Percentiles rank a stretch among this genome's conserved stretches.
phyloP scores from a whole-genome alignment of 495 filamentous ascomycete species.

The Podospora comata region DNA sequence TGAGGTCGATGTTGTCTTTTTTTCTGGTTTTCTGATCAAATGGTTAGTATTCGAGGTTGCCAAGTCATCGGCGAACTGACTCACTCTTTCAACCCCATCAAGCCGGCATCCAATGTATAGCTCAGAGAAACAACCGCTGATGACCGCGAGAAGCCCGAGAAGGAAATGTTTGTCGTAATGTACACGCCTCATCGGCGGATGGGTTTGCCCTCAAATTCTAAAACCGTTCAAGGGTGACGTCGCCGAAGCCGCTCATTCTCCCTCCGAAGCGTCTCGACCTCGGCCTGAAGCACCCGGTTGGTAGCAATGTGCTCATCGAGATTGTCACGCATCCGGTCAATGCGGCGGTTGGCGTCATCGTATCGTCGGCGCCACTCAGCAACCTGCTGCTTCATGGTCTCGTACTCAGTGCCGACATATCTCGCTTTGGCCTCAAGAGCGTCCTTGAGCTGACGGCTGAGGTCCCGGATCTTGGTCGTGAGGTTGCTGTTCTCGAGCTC shows the following conservation, averaged over 20 bases:
- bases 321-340: constrained; percentile 14
- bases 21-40: neutral
- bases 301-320: constrained; percentile 6
- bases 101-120: neutral
- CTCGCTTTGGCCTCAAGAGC: constrained; percentile 13
- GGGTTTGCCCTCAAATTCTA: neutral
- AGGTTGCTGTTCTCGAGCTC: constrained; percentile 25
- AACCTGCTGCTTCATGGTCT: constrained; percentile 17
- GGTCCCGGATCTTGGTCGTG: constrained; percentile 15
- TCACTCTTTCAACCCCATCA: neutral
- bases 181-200: neutral
- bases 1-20: neutral
- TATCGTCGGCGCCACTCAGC: constrained; percentile 20
- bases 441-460: constrained; percentile 17
- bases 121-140: neutral
- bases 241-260: constrained; percentile 16
- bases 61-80: neutral
- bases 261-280: constrained; percentile 20
- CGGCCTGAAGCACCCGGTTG: constrained; percentile 6
- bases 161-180: neutral
- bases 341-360: constrained; percentile 20
- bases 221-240: neutral
- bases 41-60: neutral
- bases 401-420: constrained; percentile 10
- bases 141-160: neutral